Evolutionary conservation across 73 alveolate species (phyloP).

Genomic region (Tetrahymena elliotti): DNA sequence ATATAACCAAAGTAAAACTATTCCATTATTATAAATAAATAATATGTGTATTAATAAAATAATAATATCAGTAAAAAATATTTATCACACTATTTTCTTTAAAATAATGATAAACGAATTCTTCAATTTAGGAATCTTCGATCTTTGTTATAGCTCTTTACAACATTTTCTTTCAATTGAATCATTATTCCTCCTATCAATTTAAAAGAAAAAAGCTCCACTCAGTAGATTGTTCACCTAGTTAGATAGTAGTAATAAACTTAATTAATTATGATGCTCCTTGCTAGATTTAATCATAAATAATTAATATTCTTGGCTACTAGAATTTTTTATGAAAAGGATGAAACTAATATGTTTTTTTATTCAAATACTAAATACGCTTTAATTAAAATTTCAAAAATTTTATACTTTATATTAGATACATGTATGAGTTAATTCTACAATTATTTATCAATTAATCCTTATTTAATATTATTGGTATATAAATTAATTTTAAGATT

Average conservation of each 20-base stretch:
- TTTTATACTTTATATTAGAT: neutral
- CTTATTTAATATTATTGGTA: neutral
- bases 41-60: neutral
- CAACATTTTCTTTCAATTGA: neutral
- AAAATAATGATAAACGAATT: neutral
- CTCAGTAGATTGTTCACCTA: neutral
- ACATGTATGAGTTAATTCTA: neutral
- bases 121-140: neutral
- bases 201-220: neutral
- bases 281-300: neutral
- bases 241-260: neutral
- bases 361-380: neutral
- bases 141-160: neutral
- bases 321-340: no score
- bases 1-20: neutral
- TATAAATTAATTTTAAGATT: neutral
- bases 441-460: neutral
- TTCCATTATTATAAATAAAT: neutral
- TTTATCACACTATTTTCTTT: neutral
- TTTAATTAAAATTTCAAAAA: neutral
- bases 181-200: neutral
- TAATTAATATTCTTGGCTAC: no score
- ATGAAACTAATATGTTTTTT: neutral
- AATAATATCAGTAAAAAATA: neutral
- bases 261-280: neutral